These are phyloP conservation scores for Ensete ventricosum DNA, from an alignment of 176 grass and related monocot genomes.

Conservation along the genomic window DNA sequence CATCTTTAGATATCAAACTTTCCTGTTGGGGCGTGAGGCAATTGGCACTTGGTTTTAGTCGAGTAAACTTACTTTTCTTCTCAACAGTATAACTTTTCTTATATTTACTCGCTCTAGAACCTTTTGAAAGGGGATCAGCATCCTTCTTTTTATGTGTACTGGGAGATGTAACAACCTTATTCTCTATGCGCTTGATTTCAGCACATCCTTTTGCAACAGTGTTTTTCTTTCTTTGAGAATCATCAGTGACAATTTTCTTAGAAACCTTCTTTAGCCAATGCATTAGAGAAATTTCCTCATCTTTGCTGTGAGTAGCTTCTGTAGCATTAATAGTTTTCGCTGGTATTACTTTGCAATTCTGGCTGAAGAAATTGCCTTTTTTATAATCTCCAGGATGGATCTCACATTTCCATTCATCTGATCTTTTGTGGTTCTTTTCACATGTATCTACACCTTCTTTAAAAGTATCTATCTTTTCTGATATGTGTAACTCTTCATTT, in stretches of 20 bases:
- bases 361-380: background rate
- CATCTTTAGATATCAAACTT: slow-evolving; percentile 14
- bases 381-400: background rate
- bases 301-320: slow-evolving; percentile 14
- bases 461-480: background rate
- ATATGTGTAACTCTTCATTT: background rate
- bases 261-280: slow-evolving; percentile 42
- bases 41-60: background rate
- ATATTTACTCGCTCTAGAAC: background rate
- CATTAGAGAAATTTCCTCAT: slow-evolving; percentile 58
- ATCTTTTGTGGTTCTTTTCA: background rate
- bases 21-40: slow-evolving; percentile 6
- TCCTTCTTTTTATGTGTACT: background rate
- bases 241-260: slow-evolving; percentile 37
- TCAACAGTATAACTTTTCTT: background rate
- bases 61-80: slow-evolving; percentile 6
- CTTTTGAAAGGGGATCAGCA: background rate
- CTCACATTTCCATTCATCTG: background rate
- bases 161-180: background rate
- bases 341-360: background rate
- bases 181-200: slow-evolving; percentile 26
- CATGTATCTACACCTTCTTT: background rate
- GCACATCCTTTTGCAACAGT: slow-evolving; percentile 14
- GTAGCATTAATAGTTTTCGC: background rate
- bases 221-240: background rate